phyloP scores from a whole-genome alignment of 2,329 filamentous ascomycete genomes.

The Alternaria sp. region DNA sequence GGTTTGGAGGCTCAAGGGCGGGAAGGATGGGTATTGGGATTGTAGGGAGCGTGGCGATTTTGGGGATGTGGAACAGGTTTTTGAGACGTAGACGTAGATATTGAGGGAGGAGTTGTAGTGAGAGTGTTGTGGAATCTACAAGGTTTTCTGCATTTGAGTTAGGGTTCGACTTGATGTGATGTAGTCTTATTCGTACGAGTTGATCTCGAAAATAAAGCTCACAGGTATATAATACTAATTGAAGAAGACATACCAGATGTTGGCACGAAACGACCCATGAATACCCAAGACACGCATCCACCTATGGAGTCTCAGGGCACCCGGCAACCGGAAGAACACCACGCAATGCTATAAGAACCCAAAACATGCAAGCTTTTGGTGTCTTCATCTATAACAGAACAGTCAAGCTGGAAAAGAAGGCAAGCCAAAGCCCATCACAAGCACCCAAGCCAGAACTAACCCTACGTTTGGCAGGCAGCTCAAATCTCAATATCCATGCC shows the following conservation, averaged over 20 bases:
- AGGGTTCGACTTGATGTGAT: fast-evolving
- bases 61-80: conserved; percentile 64
- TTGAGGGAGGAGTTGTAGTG: background rate
- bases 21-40: conserved; percentile 94
- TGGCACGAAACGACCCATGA: background rate
- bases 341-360: background rate
- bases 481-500: conserved; percentile 91
- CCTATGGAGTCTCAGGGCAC: background rate
- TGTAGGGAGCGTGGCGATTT: conserved; percentile 74
- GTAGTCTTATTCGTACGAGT: too few relatives aligned
- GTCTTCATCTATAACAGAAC: background rate
- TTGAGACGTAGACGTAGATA: conserved; percentile 43
- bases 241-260: background rate
- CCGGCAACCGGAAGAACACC: background rate
- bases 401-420: background rate
- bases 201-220: background rate
- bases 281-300: background rate
- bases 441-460: background rate
- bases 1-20: conserved; percentile 70
- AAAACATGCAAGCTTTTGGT: background rate
- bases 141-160: background rate
- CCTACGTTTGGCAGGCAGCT: conserved; percentile 12
- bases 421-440: background rate
- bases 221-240: background rate
- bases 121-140: background rate